Conservation (phyloP, 1,284 basidiomycete genomes). For the Moesziomyces antarcticus region DNA sequence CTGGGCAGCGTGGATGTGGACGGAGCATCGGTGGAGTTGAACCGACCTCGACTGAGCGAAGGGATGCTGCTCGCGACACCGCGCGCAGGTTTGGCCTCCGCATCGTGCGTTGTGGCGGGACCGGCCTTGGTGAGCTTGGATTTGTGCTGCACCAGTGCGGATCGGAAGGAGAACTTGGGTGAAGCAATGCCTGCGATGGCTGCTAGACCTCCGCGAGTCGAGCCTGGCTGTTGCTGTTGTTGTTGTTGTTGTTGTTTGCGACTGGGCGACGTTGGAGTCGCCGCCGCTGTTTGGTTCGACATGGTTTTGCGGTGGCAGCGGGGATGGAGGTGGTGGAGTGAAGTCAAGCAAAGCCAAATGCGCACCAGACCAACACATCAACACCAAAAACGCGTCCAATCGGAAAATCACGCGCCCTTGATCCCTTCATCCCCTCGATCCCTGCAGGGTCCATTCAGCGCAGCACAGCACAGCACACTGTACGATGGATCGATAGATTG, state of each 20-base stretch:
- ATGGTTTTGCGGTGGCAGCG: slow-evolving; percentile 12
- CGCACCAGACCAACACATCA: slow-evolving; percentile 33
- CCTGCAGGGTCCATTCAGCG: too few relatives aligned
- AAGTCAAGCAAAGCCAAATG: neutral
- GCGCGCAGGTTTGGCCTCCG: slow-evolving; percentile 7
- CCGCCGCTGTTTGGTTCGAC: slow-evolving; percentile 12
- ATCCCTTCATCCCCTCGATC: too few relatives aligned
- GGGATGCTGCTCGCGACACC: slow-evolving; percentile 29
- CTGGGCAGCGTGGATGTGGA: slow-evolving; percentile 9
- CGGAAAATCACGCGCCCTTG: neutral
- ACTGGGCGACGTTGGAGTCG: slow-evolving; percentile 18
- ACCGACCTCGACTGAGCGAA: slow-evolving; percentile 10
- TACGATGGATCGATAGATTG: too few relatives aligned
- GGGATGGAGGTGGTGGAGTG: slow-evolving; percentile 11
- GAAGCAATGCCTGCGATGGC: slow-evolving; percentile 17
- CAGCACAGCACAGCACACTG: too few relatives aligned
- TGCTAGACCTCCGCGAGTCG: neutral
- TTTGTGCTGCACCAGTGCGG: slow-evolving; percentile 31
- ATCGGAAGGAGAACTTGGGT: slow-evolving; percentile 44
- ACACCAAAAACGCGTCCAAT: slow-evolving; percentile 16
- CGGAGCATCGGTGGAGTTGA: slow-evolving; percentile 20
- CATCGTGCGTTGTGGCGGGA: slow-evolving; percentile 12
- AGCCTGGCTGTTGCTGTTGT: slow-evolving; percentile 6
- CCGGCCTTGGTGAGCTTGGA: slow-evolving; percentile 11
- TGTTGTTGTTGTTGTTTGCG: slow-evolving; percentile 17